Percentiles rank a stretch among this genome's conserved stretches.
Conservation (phyloP, 1,284 basidiomycete genomes). For the Ceratobasidium sp. region DNA sequence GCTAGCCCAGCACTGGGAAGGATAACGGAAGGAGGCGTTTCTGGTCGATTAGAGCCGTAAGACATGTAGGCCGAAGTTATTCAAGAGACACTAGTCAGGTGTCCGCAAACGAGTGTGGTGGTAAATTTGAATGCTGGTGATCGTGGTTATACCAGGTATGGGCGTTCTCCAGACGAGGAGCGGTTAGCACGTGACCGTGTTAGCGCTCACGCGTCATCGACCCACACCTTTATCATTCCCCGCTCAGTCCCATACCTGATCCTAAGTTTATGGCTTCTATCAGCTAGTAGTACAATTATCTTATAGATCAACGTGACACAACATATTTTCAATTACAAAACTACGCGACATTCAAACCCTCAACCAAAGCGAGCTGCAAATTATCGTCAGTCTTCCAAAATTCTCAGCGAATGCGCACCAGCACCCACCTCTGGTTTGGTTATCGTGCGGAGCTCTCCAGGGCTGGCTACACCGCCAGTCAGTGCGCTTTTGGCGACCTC, state of each 20-base stretch:
- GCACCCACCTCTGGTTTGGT: constrained; percentile 69
- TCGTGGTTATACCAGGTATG: background rate
- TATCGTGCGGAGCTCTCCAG: constrained; percentile 75
- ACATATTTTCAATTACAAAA: background rate
- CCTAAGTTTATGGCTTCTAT: background rate
- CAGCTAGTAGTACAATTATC: background rate
- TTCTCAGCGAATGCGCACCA: background rate
- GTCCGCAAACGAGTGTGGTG: background rate
- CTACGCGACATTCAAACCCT: constrained; percentile 27
- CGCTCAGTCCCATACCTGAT: background rate
- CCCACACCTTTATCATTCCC: background rate
- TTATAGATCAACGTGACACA: background rate
- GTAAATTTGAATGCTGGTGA: background rate
- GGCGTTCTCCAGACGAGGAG: background rate
- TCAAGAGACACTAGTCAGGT: background rate
- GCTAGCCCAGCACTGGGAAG: constrained; percentile 29
- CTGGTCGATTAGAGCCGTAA: constrained; percentile 9
- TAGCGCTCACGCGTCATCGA: constrained; percentile 3
- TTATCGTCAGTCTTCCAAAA: background rate
- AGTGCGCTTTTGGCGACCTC: constrained; percentile 70
- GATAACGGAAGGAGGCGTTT: constrained; percentile 38
- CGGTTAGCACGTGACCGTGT: constrained; percentile 42
- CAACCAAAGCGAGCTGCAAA: constrained; percentile 44
- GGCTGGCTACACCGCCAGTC: constrained; percentile 69
- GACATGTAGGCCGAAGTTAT: constrained; percentile 6